Base-by-base conservation (phyloP, 768 basidiomycete species). In the Rickenella mellea region DNA sequence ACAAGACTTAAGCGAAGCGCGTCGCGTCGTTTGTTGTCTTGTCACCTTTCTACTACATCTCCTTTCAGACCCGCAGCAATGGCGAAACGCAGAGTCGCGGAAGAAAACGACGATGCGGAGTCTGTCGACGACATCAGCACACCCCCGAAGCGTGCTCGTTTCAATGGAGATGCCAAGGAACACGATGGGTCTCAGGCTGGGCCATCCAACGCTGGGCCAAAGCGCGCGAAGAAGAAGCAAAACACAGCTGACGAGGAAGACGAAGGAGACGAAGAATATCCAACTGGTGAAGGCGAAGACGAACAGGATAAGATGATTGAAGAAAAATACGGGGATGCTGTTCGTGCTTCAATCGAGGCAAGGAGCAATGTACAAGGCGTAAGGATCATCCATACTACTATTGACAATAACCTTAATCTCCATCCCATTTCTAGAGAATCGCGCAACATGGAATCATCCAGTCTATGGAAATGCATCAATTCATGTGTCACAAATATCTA, bases 401-500 rank as follows among this genome's bases (percentile, higher is more conserved):
- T 14, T 36, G 26, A 12, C 10, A 11, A 2, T 10, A 6, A 19
- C 22, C 20, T 39, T 29, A 3, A 8, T 24, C 39, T 12, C 25
- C 12, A 11, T 6, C 19, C 21, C 19, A 9, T 35, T 27, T 42
- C 2, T 49, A 94, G 91, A 74, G 70, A 11, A 69, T 87, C 35
- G 87, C 92, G 5, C 83, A 93, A 39, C 76, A 82, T 52, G 94
- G 93, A 4, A 81, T 97, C 50, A 86, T 97, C 46, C 83, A 89
- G 51, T 70, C 72, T 26, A 74, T 96, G 31, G 83, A 91, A 55
- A 78, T 90, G 76, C 72, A 79, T 54, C 83, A 97, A 55, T 98
- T 98, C 64, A 94, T 98, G 92, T 96, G 92, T 60, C 93, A 98
- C 64, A 73, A 79, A 57, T 80, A 72, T 60, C 69, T 92, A 33